Percentiles rank a stretch among this genome's conserved stretches.
Evolutionary conservation across 2,329 filamentous ascomycete genomes (phyloP).

Genomic region (Tricladium varicosporioides): DNA sequence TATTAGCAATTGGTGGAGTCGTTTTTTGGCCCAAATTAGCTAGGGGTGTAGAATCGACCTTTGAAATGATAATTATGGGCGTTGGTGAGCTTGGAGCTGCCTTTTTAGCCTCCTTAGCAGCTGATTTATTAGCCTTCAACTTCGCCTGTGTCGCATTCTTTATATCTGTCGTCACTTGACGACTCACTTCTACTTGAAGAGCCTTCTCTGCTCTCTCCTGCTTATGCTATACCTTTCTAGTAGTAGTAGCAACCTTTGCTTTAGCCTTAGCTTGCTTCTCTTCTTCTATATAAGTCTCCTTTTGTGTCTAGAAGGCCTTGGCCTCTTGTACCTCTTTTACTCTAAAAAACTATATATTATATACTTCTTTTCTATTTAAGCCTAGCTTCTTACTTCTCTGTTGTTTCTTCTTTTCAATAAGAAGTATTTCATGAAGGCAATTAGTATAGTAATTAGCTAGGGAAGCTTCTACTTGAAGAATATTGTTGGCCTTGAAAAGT

Average conservation of each 20-base stretch:
- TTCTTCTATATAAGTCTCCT: not conserved
- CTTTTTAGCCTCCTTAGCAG: not conserved
- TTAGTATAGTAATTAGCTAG: not conserved
- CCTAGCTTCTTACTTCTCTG: not conserved
- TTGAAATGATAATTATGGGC: not conserved
- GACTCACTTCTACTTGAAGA: not conserved
- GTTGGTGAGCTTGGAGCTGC: not conserved
- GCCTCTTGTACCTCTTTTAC: not conserved
- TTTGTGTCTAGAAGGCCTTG: not conserved
- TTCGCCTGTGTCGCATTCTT: not conserved
- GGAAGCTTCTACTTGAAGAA: not conserved
- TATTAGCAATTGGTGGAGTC: too few relatives aligned
- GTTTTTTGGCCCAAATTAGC: not conserved
- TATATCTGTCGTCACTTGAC: not conserved
- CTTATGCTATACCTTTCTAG: not conserved
- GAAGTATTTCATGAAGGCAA: not conserved
- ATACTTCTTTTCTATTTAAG: not conserved
- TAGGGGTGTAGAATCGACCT: not conserved
- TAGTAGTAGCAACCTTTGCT: not conserved
- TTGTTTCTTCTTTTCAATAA: not conserved
- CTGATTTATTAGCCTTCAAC: not conserved
- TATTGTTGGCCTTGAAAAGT: not conserved
- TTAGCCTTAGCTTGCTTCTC: not conserved
- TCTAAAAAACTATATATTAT: not conserved
- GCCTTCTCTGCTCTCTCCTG: not conserved